A percentile compares a stretch with the other conserved stretches of the same genome.
Conservation (phyloP, 2,329 filamentous ascomycete genomes). For the Aspergillus sergii region DNA sequence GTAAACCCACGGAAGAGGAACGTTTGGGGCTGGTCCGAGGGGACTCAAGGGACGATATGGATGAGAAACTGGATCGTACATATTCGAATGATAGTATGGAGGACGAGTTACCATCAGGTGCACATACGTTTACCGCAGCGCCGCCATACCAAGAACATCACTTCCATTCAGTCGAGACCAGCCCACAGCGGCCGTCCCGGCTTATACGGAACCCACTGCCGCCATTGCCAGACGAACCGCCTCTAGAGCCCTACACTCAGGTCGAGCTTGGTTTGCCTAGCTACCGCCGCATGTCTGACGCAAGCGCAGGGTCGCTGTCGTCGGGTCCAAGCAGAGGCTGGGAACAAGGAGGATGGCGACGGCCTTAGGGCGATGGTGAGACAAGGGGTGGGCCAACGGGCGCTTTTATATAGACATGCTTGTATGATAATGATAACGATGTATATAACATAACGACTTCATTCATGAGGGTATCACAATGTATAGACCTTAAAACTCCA, state of each 20-base stretch:
- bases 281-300: slow-evolving; percentile 21
- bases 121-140: neutral
- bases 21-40: slow-evolving; percentile 79
- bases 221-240: slow-evolving; percentile 33
- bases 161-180: slow-evolving; percentile 6
- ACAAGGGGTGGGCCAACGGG: slow-evolving; percentile 3
- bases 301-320: slow-evolving; percentile 28
- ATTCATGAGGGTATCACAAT: slow-evolving; percentile 9
- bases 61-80: slow-evolving; percentile 34
- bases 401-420: slow-evolving; percentile 15
- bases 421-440: slow-evolving; percentile 12
- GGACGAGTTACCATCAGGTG: slow-evolving; percentile 8
- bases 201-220: slow-evolving; percentile 35
- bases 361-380: slow-evolving; percentile 14
- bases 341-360: slow-evolving; percentile 34
- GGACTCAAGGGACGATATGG: slow-evolving; percentile 51
- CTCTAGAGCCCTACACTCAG: slow-evolving; percentile 16
- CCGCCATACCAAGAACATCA: slow-evolving; percentile 16
- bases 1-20: slow-evolving; percentile 76
- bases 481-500: neutral
- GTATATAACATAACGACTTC: slow-evolving; percentile 14
- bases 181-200: slow-evolving; percentile 21
- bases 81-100: slow-evolving; percentile 22
- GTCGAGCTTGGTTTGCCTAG: slow-evolving; percentile 1
- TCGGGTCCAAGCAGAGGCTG: slow-evolving; percentile 13